These are phyloP conservation scores for Lunasporangiospora selenospora DNA, from an alignment of 192 early-diverging fungal species.

Conservation along the genomic window DNA sequence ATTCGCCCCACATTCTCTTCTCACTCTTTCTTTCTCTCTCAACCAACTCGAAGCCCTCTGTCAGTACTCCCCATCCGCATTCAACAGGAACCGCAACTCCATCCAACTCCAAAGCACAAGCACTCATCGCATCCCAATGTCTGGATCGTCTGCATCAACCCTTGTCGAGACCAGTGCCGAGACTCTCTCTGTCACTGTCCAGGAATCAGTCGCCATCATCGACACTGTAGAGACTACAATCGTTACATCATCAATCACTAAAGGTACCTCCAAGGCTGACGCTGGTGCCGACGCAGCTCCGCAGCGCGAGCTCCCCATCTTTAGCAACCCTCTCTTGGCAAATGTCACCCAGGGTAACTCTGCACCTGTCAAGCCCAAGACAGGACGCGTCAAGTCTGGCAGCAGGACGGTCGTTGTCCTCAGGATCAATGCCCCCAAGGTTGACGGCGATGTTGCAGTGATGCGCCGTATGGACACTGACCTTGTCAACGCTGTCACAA, in stretches of 20 bases:
- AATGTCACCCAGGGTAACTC: conserved; percentile 44
- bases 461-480: conserved; percentile 42
- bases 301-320: conserved; percentile 38
- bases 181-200: conserved; percentile 13
- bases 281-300: no score
- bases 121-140: no score
- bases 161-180: conserved; percentile 21
- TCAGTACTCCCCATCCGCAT: no score
- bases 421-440: conserved; percentile 46
- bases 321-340: conserved; percentile 45
- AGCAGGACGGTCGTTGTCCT: conserved; percentile 28
- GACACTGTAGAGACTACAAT: conserved; percentile 7
- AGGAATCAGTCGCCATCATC: conserved; percentile 21
- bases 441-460: conserved; percentile 44
- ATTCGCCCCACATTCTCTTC: no score
- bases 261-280: background rate
- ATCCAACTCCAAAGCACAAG: no score
- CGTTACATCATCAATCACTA: background rate
- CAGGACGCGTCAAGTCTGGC: conserved; percentile 28
- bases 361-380: conserved; percentile 35
- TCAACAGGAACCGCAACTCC: background rate
- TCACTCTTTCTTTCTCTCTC: no score
- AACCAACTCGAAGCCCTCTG: no score
- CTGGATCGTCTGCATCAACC: conserved; percentile 17
- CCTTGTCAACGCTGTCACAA: conserved; percentile 45